These are phyloP conservation scores for Abrus pulchellus DNA, from an alignment of 306 rosid species.

Conservation along the genomic window DNA sequence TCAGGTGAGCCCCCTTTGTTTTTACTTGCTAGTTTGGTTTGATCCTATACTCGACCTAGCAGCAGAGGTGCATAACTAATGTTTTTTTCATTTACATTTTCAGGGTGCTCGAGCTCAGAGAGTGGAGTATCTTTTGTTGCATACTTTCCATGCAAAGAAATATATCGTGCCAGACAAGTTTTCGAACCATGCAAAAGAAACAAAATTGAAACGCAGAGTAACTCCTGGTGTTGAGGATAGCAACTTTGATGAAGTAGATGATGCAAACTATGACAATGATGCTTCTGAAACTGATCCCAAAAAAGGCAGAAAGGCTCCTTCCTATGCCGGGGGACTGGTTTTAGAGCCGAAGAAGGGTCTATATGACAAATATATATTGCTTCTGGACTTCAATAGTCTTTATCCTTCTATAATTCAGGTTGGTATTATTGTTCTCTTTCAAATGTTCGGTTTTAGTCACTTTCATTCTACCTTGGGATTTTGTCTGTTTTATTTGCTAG, in stretches of 20 bases:
- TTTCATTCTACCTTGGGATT: slow-evolving; percentile 22
- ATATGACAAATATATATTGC: slow-evolving; percentile 92
- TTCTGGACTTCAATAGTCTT: slow-evolving; percentile 96
- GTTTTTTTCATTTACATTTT: slow-evolving; percentile 37
- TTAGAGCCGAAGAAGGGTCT: slow-evolving; percentile 98
- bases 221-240: slow-evolving; percentile 59
- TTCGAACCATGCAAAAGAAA: slow-evolving; percentile 65
- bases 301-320: slow-evolving; percentile 82
- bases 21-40: slow-evolving; percentile 44
- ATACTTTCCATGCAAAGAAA: slow-evolving; percentile 92
- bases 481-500: slow-evolving; percentile 30
- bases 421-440: slow-evolving; percentile 18
- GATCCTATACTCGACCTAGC: slow-evolving; percentile 17
- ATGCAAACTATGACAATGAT: slow-evolving; percentile 60
- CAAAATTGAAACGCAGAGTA: slow-evolving; percentile 70
- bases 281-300: slow-evolving; percentile 63
- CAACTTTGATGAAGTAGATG: slow-evolving; percentile 63
- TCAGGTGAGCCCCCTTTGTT: slow-evolving; percentile 69
- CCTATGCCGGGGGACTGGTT: slow-evolving; percentile 96
- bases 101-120: slow-evolving; percentile 99
- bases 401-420: slow-evolving; percentile 99
- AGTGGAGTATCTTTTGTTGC: slow-evolving; percentile 95
- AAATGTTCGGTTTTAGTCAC: slow-evolving; percentile 30
- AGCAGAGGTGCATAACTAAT: slow-evolving; percentile 38
- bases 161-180: slow-evolving; percentile 90